These are phyloP conservation scores for Melanomma pulvis-pyrius DNA, from an alignment of 495 filamentous ascomycete genomes.

Conservation along the genomic window DNA sequence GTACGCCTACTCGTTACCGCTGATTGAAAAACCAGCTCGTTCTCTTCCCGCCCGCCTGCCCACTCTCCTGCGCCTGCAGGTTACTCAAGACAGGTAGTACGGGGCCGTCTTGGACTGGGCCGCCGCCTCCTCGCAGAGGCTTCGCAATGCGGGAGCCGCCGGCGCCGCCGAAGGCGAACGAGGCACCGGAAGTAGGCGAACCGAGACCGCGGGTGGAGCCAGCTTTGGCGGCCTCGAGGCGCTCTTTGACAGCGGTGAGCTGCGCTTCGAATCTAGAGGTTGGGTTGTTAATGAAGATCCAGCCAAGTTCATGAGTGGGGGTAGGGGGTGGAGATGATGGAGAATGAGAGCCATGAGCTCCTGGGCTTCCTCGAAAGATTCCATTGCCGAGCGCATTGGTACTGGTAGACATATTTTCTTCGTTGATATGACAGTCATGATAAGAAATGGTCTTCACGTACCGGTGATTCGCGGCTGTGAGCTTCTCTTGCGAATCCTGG, in stretches of 20 bases:
- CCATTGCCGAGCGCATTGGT: not conserved
- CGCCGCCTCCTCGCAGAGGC: constrained; percentile 89
- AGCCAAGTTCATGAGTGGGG: not conserved
- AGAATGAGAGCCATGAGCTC: not conserved
- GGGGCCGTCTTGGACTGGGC: constrained; percentile 20
- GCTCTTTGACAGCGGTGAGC: constrained; percentile 95
- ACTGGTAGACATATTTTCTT: not conserved
- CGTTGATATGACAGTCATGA: constrained; percentile 1
- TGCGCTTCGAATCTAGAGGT: constrained; percentile 85
- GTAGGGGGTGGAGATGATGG: not conserved
- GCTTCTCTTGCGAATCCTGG: constrained; percentile 96
- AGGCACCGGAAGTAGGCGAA: constrained; percentile 56
- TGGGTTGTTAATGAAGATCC: constrained; percentile 10
- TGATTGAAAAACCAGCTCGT: constrained; percentile 51
- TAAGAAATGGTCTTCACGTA: constrained; percentile 52
- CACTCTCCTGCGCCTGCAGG: constrained; percentile 40
- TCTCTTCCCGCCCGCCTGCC: constrained; percentile 38
- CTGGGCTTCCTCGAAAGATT: not conserved
- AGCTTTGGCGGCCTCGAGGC: constrained; percentile 90
- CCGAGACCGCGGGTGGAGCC: constrained; percentile 81
- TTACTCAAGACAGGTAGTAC: constrained; percentile 19
- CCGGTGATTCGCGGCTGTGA: constrained; percentile 94
- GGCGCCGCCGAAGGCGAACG: constrained; percentile 73
- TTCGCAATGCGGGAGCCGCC: constrained; percentile 86
- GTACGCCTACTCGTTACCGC: constrained; percentile 21